Evolutionary conservation across 2,329 filamentous ascomycete genomes (phyloP).

Genomic region (Sporothrix pallida): DNA sequence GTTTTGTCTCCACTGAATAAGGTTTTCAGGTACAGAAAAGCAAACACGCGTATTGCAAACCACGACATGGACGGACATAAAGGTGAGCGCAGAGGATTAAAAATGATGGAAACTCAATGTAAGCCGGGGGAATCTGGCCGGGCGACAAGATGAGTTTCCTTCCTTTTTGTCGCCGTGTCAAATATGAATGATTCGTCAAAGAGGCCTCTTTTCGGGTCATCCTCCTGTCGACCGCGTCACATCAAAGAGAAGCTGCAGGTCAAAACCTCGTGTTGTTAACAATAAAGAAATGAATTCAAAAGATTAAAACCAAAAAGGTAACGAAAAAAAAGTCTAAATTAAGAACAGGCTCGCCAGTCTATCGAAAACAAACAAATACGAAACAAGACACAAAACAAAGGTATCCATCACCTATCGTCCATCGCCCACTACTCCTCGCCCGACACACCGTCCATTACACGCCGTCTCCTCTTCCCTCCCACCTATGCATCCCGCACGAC

Average conservation of each 20-base stretch:
- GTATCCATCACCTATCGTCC: no score
- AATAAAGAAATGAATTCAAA: not conserved
- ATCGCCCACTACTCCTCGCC: no score
- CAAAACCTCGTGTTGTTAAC: not conserved
- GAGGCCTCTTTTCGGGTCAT: not conserved
- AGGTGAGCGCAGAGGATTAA: no score
- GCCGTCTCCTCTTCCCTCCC: not conserved
- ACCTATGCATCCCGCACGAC: not conserved
- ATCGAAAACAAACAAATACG: not conserved
- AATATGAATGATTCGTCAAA: not conserved
- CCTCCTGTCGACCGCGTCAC: not conserved
- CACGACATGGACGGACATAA: no score
- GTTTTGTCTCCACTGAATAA: conserved; percentile 14
- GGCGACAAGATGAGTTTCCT: not conserved
- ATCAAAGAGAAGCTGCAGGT: not conserved
- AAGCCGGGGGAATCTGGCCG: not conserved
- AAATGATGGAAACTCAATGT: not conserved
- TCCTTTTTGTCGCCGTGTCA: not conserved
- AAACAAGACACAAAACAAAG: not conserved
- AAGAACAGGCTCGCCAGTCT: not conserved
- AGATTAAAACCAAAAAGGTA: not conserved
- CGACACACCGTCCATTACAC: not conserved
- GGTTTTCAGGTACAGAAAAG: not conserved
- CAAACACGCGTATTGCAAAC: no score
- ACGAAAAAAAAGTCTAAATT: conserved; percentile 1